Base-by-base conservation (phyloP, 2,329 filamentous ascomycete genomes). In the Colletotrichum sp. region DNA sequence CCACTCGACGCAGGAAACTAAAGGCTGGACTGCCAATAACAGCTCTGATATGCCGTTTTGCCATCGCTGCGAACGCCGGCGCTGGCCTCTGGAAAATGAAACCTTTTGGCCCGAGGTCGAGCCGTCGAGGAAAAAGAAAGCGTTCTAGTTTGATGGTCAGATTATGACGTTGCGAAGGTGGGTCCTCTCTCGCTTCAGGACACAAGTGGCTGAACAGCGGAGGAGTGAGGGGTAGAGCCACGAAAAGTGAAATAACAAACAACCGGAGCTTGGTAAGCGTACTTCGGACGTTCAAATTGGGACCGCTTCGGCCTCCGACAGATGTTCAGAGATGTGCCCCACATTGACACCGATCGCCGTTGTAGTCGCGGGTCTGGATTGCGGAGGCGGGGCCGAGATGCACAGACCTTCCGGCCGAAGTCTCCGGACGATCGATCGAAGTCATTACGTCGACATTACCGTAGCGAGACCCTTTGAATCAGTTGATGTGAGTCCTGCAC, bases 41-140 rank as follows among this genome's bases (percentile, higher is more conserved):
- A 58, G 55, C 7, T 18, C 24, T 16, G 2, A 18, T 16, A 30
- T 32, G 5, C 30, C 28, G 58, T 30, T 7, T 7, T 61, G 5
- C 58, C 18, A n/a, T n/a, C 4, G 58, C 10, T 30, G 58, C 7
- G 2, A 61, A 7, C 18, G 26, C 58, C 28, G 4, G 18, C 10
- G 18, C 58, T 32, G 26, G 28, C 30, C 26, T 61, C 28, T 61
- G 26, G 14, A 52, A 34, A 14, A 32, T n/a, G 32, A 59, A 62
- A 32, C 30, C n/a, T 34, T 52, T 32, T 55, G 21, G 5, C 6
- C 58, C 26, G 24, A 68, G 26, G 21, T 69, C 52, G 30, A 26
- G 30, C 55, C 58, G 34, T 9, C 14, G 16, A 59, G 48, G 56
- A 73, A 75, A 69, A 75, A 75, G 70, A 69, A 75, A 75, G 43